Evolutionary conservation across 2,329 filamentous ascomycete genomes (phyloP), one percentile per base, ranked within the genome.

Genomic region (Xylariales sp.): DNA sequence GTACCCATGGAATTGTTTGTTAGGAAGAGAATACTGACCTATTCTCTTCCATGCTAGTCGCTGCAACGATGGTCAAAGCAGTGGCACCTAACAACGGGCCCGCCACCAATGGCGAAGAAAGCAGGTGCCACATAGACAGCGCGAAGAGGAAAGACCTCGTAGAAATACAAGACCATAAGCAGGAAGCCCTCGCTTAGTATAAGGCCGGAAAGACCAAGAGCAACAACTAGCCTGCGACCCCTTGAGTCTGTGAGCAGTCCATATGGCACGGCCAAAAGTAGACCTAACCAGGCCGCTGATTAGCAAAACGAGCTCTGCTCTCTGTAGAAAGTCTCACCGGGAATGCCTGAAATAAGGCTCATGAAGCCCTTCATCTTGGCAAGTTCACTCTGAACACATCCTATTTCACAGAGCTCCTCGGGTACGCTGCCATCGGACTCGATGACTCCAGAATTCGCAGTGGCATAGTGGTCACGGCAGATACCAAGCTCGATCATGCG

Each of bases 401-500:
- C 8, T 8, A 27, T 27, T 15, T 40, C 32, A 28, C 38, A 40
- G 12, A 40, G 28, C 8, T 40, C n/a, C 5, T 40, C 38, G 16
- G 38, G 38, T 19, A 40, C 31, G 38, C 28, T 29, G 18, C 19
- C 38, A 20, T 10, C 28, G 11, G 12, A 5, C 11, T 12, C 38
- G 5, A 40, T 9, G 7, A 18, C 7, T 6, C 15, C 38, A 4
- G 19, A 1, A 10, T 29, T 4, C 4, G 8, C n/a, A 2, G 10
- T 12, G 38, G 24, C 18, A 10, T 22, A 40, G 5, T 40, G 11
- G 18, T 40, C 38, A 14, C 38, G 38, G 27, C 38, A 33, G 28
- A 40, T 40, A 28, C 38, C 38, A 28, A 40, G 38, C 38, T 40
- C 38, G 19, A 40, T n/a, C 18, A 40, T n/a, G 24, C 24, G 24